Percentiles rank a stretch among this genome's conserved stretches.
phyloP scores from a whole-genome alignment of 208 protist genomes.

The Tritrichomonas musculus region DNA sequence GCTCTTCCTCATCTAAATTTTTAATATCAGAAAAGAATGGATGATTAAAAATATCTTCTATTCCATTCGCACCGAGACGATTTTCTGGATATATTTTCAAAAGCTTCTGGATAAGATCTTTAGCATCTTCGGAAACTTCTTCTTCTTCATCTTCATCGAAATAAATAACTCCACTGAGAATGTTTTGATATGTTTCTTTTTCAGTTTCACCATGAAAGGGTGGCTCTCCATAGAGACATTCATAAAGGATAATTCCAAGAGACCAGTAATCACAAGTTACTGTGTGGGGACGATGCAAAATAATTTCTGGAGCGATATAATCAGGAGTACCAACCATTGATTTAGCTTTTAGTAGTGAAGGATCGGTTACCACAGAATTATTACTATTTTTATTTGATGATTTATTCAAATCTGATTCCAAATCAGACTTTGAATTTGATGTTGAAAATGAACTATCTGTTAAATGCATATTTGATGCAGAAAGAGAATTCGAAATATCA shows the following conservation, averaged over 20 bases:
- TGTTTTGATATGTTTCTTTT: not conserved
- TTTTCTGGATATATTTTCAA: not conserved
- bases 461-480: too few relatives aligned
- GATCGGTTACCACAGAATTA: too few relatives aligned
- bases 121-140: not conserved
- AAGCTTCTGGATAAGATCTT: not conserved
- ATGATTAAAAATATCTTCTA: not conserved
- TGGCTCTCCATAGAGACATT: not conserved
- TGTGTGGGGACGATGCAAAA: not conserved
- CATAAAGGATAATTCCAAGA: not conserved
- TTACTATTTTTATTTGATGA: too few relatives aligned
- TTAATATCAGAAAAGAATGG: constrained; percentile 9
- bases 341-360: not conserved
- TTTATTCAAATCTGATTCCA: too few relatives aligned
- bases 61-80: not conserved
- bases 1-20: not conserved
- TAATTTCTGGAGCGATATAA: not conserved
- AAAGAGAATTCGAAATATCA: too few relatives aligned
- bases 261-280: not conserved
- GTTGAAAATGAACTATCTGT: too few relatives aligned
- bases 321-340: not conserved
- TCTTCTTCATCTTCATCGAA: not conserved
- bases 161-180: not conserved
- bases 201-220: not conserved
- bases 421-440: too few relatives aligned